phyloP scores from a whole-genome alignment of 108 stramenopile species.

The Cyclotella kingstonii region DNA sequence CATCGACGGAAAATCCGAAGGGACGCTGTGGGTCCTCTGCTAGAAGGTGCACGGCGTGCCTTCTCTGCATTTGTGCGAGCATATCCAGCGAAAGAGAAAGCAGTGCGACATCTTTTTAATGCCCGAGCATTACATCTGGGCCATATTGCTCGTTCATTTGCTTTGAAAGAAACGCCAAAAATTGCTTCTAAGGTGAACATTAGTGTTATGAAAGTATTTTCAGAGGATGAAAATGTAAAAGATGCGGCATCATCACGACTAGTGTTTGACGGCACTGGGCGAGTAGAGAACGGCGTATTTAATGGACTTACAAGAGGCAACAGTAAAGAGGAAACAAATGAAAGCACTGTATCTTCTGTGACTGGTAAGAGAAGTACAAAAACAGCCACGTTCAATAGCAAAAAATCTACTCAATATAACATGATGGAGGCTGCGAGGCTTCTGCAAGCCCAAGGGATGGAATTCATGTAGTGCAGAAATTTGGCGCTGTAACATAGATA shows the following conservation, averaged over 20 bases:
- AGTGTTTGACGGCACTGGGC: too few relatives aligned
- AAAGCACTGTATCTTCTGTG: background rate
- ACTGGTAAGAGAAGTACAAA: conserved; percentile 10
- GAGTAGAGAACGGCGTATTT: conserved; percentile 33
- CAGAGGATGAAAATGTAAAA: background rate
- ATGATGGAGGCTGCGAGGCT: conserved; percentile 37
- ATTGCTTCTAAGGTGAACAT: conserved; percentile 46
- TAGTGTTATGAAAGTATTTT: background rate
- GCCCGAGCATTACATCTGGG: conserved; percentile 81
- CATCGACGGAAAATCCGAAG: conserved; percentile 37
- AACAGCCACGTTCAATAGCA: background rate
- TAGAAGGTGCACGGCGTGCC: conserved; percentile 68
- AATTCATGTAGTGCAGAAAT: conserved; percentile 17
- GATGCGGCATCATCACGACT: too few relatives aligned
- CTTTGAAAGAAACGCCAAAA: conserved; percentile 82
- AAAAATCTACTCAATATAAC: conserved; percentile 14
- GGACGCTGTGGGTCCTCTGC: conserved; percentile 46
- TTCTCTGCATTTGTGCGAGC: conserved; percentile 76
- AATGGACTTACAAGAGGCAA: background rate
- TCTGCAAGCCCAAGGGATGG: conserved; percentile 24
- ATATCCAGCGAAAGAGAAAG: conserved; percentile 86
- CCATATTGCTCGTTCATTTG: conserved; percentile 84
- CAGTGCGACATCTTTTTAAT: conserved; percentile 81
- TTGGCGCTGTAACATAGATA: too few relatives aligned
- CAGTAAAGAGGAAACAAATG: background rate